Conservation (phyloP, 768 basidiomycete genomes). For the Termitomyces sp. region DNA sequence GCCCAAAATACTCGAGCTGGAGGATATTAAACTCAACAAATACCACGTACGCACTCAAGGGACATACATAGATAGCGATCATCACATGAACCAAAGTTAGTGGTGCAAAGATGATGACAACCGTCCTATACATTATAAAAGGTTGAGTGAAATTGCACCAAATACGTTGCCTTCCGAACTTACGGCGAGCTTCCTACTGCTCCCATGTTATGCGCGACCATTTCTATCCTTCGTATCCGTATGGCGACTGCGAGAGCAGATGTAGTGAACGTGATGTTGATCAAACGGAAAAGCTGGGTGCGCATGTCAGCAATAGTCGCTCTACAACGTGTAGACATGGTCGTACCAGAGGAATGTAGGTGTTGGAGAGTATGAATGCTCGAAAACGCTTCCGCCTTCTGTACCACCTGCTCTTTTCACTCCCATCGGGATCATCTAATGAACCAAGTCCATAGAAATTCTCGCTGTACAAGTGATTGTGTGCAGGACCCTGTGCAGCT, state of each 20-base stretch:
- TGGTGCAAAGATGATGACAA: constrained; percentile 84
- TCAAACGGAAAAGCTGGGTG: constrained; percentile 71
- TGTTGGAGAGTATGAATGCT: constrained; percentile 65
- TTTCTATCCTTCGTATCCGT: constrained; percentile 60
- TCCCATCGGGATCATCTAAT: constrained; percentile 21
- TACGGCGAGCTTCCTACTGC: constrained; percentile 81
- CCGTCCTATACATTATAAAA: constrained; percentile 40
- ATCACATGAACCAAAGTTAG: constrained; percentile 83
- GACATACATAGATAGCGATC: constrained; percentile 75
- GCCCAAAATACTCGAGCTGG: constrained; percentile 90
- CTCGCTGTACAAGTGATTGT: constrained; percentile 19
- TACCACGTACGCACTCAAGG: not conserved
- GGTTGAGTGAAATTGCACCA: not conserved
- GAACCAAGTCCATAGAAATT: constrained; percentile 24
- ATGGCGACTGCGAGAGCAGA: constrained; percentile 78
- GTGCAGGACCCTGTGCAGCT: constrained; percentile 33
- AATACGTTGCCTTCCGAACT: constrained; percentile 19
- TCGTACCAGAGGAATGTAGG: constrained; percentile 74
- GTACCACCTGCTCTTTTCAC: constrained; percentile 25
- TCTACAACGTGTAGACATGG: not conserved
- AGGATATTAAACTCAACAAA: constrained; percentile 10
- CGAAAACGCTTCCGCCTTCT: constrained; percentile 46
- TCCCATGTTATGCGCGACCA: constrained; percentile 47
- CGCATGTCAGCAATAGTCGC: constrained; percentile 9
- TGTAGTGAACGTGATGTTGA: constrained; percentile 80